phyloP scores from a whole-genome alignment of 2,329 filamentous ascomycete genomes.

The Blastomyces percursus region DNA sequence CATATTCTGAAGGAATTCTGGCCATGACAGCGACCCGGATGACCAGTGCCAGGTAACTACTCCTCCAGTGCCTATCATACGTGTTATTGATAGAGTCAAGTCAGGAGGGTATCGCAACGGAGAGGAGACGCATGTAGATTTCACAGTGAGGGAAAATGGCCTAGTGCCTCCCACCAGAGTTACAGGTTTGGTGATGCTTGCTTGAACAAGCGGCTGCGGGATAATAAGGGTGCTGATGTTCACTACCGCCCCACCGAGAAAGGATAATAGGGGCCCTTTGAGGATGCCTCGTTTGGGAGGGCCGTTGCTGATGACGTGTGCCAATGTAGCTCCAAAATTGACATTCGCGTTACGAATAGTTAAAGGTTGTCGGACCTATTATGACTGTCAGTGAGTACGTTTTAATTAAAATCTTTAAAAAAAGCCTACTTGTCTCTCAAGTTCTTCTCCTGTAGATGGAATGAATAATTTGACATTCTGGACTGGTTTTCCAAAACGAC shows the following conservation, averaged over 20 bases:
- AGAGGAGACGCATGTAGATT: constrained; percentile 22
- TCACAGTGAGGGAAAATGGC: constrained; percentile 25
- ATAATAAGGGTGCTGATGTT: constrained; percentile 22
- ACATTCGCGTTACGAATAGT: constrained; percentile 21
- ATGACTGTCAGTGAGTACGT: constrained; percentile 9
- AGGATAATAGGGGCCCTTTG: constrained; percentile 16
- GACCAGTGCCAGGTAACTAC: constrained; percentile 27
- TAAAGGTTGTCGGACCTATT: constrained; percentile 26
- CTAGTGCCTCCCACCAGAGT: constrained; percentile 23
- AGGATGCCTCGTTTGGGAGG: constrained; percentile 18
- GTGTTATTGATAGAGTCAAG: constrained; percentile 24
- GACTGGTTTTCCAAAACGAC: constrained; percentile 19
- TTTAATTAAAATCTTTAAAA: neutral
- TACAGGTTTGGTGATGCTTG: constrained; percentile 23
- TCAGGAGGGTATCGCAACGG: constrained; percentile 21
- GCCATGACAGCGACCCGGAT: constrained; percentile 30
- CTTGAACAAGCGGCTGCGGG: constrained; percentile 22
- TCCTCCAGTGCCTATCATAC: constrained; percentile 23
- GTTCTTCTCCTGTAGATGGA: constrained; percentile 19
- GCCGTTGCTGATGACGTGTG: constrained; percentile 21
- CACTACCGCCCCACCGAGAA: constrained; percentile 24
- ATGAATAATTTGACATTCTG: constrained; percentile 18
- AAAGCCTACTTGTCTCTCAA: constrained; percentile 20
- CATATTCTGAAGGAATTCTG: constrained; percentile 18
- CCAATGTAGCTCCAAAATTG: constrained; percentile 24